phyloP scores from a whole-genome alignment of 257 asterid genomes.

The Fraxinus cuspidata region DNA sequence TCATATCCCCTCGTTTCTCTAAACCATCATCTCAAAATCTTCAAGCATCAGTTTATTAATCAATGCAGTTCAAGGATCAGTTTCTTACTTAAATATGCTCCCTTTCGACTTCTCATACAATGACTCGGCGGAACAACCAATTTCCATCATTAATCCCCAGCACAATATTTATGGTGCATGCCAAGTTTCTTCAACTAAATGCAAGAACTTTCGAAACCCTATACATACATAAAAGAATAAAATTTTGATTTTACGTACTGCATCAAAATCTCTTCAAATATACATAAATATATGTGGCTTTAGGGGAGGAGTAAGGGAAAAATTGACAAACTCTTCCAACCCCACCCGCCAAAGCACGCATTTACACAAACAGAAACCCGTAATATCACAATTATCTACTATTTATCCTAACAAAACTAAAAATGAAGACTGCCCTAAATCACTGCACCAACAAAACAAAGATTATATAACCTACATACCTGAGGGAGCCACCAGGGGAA shows the following conservation, averaged over 20 bases:
- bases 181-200: neutral
- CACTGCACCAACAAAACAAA: neutral
- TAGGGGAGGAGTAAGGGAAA: neutral
- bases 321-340: neutral
- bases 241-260: neutral
- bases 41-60: neutral
- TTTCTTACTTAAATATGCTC: neutral
- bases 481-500: constrained; percentile 90
- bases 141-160: neutral
- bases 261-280: neutral
- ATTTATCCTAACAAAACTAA: neutral
- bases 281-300: neutral
- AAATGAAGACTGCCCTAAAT: neutral
- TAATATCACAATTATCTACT: neutral
- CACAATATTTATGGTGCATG: neutral
- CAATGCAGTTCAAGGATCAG: neutral
- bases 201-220: neutral
- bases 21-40: neutral
- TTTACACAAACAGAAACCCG: neutral
- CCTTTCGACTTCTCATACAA: neutral
- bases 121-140: neutral
- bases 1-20: neutral
- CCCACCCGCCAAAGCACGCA: neutral
- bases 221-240: neutral
- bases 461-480: constrained; percentile 39